phyloP scores from a whole-genome alignment of 2,329 filamentous ascomycete species.

The Aspergillus ochraceus region DNA sequence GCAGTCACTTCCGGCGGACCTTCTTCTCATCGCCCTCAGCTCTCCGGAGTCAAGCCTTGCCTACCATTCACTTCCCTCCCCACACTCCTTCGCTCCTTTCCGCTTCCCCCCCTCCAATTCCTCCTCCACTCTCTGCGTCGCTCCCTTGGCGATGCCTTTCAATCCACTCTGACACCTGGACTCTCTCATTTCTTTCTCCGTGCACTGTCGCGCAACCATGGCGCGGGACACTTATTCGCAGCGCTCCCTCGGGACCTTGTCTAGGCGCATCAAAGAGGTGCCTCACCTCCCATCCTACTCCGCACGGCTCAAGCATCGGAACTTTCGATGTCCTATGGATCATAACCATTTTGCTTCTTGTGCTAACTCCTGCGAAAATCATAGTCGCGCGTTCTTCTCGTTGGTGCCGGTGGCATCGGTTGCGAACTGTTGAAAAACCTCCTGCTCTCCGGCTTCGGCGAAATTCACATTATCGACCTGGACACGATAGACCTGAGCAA shows the following conservation, averaged over 20 bases:
- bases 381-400: conserved; percentile 85
- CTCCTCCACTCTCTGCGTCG: neutral
- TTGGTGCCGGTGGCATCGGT: conserved; percentile 94
- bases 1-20: conserved; percentile 6
- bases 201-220: conserved; percentile 28
- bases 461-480: conserved; percentile 92
- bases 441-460: conserved; percentile 84
- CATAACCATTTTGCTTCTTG: neutral
- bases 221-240: conserved; percentile 43
- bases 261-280: conserved; percentile 44
- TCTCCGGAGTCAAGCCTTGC: neutral
- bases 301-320: neutral
- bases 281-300: conserved; percentile 1
- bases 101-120: conserved; percentile 9
- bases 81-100: conserved; percentile 6
- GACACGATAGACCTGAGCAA: conserved; percentile 99
- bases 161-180: conserved; percentile 1
- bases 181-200: conserved; percentile 1
- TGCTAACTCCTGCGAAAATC: neutral
- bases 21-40: neutral
- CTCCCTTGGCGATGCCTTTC: conserved; percentile 15
- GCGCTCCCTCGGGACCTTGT: conserved; percentile 45
- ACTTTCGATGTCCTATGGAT: neutral
- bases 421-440: conserved; percentile 98
- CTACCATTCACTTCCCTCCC: conserved; percentile 6